A percentile compares a stretch with the other conserved stretches of the same genome.
phyloP scores from a whole-genome alignment of 2,329 filamentous ascomycete genomes.

The Exophiala oligosperma region DNA sequence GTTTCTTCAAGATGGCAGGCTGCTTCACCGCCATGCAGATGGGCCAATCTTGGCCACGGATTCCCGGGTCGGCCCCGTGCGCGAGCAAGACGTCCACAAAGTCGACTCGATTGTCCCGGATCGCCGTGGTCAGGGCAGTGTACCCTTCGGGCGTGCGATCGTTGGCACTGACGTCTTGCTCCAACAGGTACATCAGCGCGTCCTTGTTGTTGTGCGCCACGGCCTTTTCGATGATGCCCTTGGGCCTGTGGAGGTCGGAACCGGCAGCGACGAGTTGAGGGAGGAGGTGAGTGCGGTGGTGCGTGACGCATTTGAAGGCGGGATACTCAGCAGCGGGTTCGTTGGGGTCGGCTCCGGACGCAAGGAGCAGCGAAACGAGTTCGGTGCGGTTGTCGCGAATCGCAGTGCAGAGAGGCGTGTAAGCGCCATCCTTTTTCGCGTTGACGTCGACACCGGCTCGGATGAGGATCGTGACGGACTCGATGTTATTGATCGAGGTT shows the following conservation, averaged over 20 bases:
- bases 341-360: conserved; percentile 54
- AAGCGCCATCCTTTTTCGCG: conserved; percentile 63
- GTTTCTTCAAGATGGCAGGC: conserved; percentile 59
- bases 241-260: conserved; percentile 58
- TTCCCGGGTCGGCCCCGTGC: conserved; percentile 61
- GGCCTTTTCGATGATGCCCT: conserved; percentile 66
- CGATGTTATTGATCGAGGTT: conserved; percentile 62
- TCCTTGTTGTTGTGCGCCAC: conserved; percentile 63
- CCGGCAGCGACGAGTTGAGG: conserved; percentile 61
- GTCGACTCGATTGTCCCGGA: conserved; percentile 59
- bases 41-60: conserved; percentile 69
- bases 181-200: conserved; percentile 60
- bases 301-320: conserved; percentile 67
- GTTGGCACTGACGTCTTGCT: conserved; percentile 61
- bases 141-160: conserved; percentile 58
- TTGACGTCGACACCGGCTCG: conserved; percentile 63
- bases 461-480: conserved; percentile 59
- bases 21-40: conserved; percentile 67
- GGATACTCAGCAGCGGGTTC: conserved; percentile 63
- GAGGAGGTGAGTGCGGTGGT: conserved; percentile 62
- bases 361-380: conserved; percentile 61
- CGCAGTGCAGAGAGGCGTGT: conserved; percentile 66
- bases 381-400: conserved; percentile 66
- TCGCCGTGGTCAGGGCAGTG: conserved; percentile 66
- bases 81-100: conserved; percentile 60